Percentiles rank a stretch among this genome's conserved stretches.
Evolutionary conservation across 2,329 filamentous ascomycete species (phyloP).

Genomic region (Coleophoma eucalyptorum): DNA sequence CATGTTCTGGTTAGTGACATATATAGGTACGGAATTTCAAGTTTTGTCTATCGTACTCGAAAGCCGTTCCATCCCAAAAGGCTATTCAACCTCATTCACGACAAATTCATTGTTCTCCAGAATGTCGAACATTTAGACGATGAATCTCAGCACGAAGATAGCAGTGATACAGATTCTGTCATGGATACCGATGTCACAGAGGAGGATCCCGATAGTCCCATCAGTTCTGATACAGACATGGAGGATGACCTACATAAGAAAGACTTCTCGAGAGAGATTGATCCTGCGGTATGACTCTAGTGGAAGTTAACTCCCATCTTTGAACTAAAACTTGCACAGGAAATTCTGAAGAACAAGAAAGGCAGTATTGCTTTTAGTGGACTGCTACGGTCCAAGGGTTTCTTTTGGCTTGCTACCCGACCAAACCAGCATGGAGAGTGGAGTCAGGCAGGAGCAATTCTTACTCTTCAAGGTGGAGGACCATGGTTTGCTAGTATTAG

Average conservation of each 20-base stretch:
- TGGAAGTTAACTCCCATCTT: slow-evolving; percentile 25
- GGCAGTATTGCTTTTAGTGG: slow-evolving; percentile 30
- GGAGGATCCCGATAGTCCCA: slow-evolving; percentile 9
- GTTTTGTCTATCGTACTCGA: slow-evolving; percentile 63
- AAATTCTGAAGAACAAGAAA: slow-evolving; percentile 34
- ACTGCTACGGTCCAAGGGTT: slow-evolving; percentile 38
- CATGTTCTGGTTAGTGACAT: background rate
- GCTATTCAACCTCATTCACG: slow-evolving; percentile 35
- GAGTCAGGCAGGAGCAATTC: slow-evolving; percentile 39
- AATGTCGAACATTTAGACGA: slow-evolving; percentile 16
- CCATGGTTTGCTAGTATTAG: slow-evolving; percentile 10
- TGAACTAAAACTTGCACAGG: slow-evolving; percentile 11
- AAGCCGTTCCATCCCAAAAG: slow-evolving; percentile 42
- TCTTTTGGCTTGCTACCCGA: slow-evolving; percentile 39
- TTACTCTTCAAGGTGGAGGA: slow-evolving; percentile 23
- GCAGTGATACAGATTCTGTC: slow-evolving; percentile 23
- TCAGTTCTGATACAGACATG: slow-evolving; percentile 8
- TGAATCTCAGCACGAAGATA: slow-evolving; percentile 23
- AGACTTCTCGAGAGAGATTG: slow-evolving; percentile 3
- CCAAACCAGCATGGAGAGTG: slow-evolving; percentile 38
- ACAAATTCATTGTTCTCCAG: slow-evolving; percentile 40
- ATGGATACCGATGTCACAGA: slow-evolving; percentile 23
- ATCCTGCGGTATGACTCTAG: slow-evolving; percentile 1
- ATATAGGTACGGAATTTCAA: slow-evolving; percentile 60
- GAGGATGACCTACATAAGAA: slow-evolving; percentile 2